These are phyloP conservation scores for Trichoderma parareesei DNA, from an alignment of 495 filamentous ascomycete genomes.

Conservation along the genomic window DNA sequence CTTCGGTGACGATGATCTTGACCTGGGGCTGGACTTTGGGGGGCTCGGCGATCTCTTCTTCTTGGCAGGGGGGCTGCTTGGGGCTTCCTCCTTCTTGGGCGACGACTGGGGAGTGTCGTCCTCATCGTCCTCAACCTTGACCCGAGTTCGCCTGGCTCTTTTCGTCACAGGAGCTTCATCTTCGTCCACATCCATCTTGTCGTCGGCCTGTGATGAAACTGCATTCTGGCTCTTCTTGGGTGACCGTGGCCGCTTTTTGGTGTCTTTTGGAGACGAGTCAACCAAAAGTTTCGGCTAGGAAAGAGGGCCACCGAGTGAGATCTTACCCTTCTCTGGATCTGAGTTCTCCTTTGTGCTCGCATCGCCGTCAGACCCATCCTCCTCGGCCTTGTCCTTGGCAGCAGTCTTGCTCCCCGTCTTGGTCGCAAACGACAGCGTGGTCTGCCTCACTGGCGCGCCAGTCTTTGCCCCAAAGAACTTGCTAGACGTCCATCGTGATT, in stretches of 20 bases:
- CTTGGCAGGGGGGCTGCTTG: constrained; percentile 11
- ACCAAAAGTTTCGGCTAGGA: background rate
- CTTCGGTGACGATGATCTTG: constrained; percentile 19
- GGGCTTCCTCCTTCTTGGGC: constrained; percentile 16
- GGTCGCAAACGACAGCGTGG: constrained; percentile 60
- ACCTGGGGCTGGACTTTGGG: constrained; percentile 10
- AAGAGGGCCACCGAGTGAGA: background rate
- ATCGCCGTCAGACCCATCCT: constrained; percentile 21
- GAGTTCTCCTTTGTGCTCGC: constrained; percentile 23
- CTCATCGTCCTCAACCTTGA: constrained; percentile 34
- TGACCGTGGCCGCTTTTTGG: constrained; percentile 36
- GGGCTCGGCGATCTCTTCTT: background rate
- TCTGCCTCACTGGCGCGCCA: constrained; percentile 58
- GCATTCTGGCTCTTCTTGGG: constrained; percentile 15
- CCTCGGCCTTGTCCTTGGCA: constrained; percentile 25
- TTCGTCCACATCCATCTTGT: constrained; percentile 33
- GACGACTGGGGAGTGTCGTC: constrained; percentile 23
- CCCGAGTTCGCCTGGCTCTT: constrained; percentile 34
- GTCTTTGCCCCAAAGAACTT: constrained; percentile 58
- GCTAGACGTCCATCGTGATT: constrained; percentile 29
- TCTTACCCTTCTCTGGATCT: constrained; percentile 25
- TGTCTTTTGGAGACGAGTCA: constrained; percentile 18
- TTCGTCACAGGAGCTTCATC: constrained; percentile 48
- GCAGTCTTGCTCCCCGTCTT: constrained; percentile 32
- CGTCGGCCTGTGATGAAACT: constrained; percentile 17